phyloP scores from a whole-genome alignment of 1,139 yeast genomes.

The Magnusiomyces magnusii region DNA sequence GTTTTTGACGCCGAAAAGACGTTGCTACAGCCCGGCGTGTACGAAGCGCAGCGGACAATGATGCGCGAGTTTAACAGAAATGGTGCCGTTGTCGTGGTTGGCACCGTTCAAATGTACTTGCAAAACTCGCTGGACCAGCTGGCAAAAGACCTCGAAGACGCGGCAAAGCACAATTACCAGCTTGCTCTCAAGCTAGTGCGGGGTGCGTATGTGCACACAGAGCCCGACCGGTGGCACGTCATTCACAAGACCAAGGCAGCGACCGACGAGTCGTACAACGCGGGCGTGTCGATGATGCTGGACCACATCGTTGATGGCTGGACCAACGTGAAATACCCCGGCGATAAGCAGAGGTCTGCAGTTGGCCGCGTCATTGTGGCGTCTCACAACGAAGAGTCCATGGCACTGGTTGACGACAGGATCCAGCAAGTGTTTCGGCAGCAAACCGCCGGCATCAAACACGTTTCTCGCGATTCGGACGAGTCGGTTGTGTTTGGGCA shows the following conservation, averaged over 20 bases:
- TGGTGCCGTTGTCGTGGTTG: slow-evolving; percentile 62
- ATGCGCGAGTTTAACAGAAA: slow-evolving; percentile 64
- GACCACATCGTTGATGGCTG: slow-evolving; percentile 49
- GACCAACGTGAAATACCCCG: slow-evolving; percentile 32
- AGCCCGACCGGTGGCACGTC: slow-evolving; percentile 55
- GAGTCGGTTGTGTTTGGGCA: slow-evolving; percentile 74
- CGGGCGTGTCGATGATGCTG: slow-evolving; percentile 58
- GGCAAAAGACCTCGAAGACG: slow-evolving; percentile 55
- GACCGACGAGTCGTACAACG: slow-evolving; percentile 70
- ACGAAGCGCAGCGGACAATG: slow-evolving; percentile 78
- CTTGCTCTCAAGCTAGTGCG: slow-evolving; percentile 91
- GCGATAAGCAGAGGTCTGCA: slow-evolving; percentile 27
- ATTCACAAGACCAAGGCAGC: slow-evolving; percentile 71
- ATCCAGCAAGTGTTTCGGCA: slow-evolving; percentile 15
- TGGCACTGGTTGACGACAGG: slow-evolving; percentile 58
- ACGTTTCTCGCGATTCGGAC: slow-evolving; percentile 16
- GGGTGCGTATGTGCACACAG: slow-evolving; percentile 95
- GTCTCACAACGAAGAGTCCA: slow-evolving; percentile 80
- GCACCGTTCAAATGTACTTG: slow-evolving; percentile 91
- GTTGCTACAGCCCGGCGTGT: slow-evolving; percentile 84
- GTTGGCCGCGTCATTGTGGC: slow-evolving; percentile 89
- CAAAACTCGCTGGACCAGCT: slow-evolving; percentile 60
- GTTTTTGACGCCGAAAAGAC: slow-evolving; percentile 91
- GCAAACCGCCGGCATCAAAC: slow-evolving; percentile 20
- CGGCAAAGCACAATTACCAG: slow-evolving; percentile 53